These are phyloP conservation scores for Phyllosticta capitalensis DNA, from an alignment of 2,329 filamentous ascomycete genomes.

Conservation along the genomic window DNA sequence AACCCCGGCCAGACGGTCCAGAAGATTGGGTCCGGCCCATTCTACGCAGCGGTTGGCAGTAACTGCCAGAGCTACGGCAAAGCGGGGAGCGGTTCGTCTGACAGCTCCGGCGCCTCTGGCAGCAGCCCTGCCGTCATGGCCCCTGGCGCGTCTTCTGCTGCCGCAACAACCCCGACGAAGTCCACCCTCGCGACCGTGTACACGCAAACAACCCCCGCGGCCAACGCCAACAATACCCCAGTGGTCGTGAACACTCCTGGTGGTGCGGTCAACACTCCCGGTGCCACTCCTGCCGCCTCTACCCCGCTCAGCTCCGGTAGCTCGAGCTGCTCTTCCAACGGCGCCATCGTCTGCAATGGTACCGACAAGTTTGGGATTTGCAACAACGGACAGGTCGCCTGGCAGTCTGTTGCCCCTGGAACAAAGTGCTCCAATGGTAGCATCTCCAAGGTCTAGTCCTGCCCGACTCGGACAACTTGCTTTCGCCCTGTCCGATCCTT, in stretches of 20 bases:
- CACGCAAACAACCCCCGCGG: background rate
- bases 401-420: slow-evolving; percentile 22
- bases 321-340: slow-evolving; percentile 2
- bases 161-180: background rate
- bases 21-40: background rate
- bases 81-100: background rate
- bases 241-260: background rate
- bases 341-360: slow-evolving; percentile 14
- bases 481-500: background rate
- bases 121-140: background rate
- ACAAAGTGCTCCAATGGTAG: slow-evolving; percentile 25
- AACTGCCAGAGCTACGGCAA: background rate
- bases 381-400: slow-evolving; percentile 13
- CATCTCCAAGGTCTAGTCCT: slow-evolving; percentile 16
- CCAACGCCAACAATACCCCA: background rate
- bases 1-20: slow-evolving; percentile 50
- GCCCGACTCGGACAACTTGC: background rate
- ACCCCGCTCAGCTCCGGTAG: background rate
- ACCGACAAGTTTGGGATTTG: slow-evolving; percentile 14
- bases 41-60: background rate
- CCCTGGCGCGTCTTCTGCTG: background rate
- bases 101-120: background rate
- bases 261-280: background rate
- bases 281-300: background rate
- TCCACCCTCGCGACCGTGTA: background rate